phyloP scores from a whole-genome alignment of 2,329 filamentous ascomycete genomes.

The Epichloe uncinata region DNA sequence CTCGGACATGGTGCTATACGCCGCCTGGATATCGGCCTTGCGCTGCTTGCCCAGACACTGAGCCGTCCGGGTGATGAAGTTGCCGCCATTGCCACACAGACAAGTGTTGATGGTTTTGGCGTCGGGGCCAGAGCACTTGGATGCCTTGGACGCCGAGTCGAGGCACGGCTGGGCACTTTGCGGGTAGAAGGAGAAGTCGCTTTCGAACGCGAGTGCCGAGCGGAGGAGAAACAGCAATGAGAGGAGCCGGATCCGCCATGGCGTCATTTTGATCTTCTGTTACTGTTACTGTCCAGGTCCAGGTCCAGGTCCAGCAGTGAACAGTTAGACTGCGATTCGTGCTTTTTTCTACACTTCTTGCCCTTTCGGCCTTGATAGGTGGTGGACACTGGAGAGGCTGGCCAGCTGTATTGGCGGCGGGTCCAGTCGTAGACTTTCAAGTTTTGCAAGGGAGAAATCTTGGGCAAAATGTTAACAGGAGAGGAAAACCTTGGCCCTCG shows the following conservation, averaged over 20 bases:
- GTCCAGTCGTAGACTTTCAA: too few relatives aligned
- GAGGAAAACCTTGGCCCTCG: too few relatives aligned
- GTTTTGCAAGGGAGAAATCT: too few relatives aligned
- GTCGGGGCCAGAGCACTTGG: constrained; percentile 27
- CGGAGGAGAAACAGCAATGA: constrained; percentile 16
- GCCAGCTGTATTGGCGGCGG: too few relatives aligned
- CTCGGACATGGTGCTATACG: constrained; percentile 29
- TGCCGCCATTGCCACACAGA: constrained; percentile 34
- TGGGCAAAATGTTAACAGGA: too few relatives aligned
- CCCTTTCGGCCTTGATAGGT: too few relatives aligned
- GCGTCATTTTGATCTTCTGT: constrained; percentile 11
- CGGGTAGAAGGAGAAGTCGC: constrained; percentile 23
- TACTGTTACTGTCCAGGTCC: background rate
- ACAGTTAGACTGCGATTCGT: too few relatives aligned
- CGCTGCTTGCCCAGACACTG: constrained; percentile 27
- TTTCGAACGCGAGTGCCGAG: constrained; percentile 13
- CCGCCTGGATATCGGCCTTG: constrained; percentile 23
- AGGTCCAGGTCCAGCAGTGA: background rate
- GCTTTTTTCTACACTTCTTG: too few relatives aligned
- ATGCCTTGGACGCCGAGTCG: constrained; percentile 23
- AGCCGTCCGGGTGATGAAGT: constrained; percentile 35
- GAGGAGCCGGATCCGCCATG: constrained; percentile 13
- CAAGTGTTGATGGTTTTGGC: constrained; percentile 31
- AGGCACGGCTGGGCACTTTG: constrained; percentile 27
- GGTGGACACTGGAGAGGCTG: too few relatives aligned